A percentile compares a stretch with the other conserved stretches of the same genome.
These are phyloP conservation scores for Maudiozyma humilis DNA, from an alignment of 1,139 yeast genomes.

Conservation along the genomic window DNA sequence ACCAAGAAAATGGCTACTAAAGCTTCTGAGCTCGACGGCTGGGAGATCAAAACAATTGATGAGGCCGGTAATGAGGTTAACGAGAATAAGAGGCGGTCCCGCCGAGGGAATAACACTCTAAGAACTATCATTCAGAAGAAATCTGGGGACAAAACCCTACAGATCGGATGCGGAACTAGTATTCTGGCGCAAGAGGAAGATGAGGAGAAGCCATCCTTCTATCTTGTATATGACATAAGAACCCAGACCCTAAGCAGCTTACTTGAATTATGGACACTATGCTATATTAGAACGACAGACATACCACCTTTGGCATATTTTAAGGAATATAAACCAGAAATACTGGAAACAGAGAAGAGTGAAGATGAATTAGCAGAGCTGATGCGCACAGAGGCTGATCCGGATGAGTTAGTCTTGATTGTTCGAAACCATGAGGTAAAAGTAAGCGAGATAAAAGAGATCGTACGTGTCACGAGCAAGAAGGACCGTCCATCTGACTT, in stretches of 20 bases:
- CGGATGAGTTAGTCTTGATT: conserved; percentile 15
- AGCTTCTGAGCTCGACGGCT: conserved; percentile 21
- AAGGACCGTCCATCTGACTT: conserved; percentile 8
- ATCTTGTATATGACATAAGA: conserved; percentile 27
- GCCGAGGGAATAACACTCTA: conserved; percentile 19
- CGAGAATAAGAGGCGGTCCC: conserved; percentile 9
- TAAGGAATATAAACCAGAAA: conserved; percentile 11
- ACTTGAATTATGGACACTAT: conserved; percentile 27
- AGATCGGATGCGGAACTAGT: conserved; percentile 24
- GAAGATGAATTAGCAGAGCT: conserved; percentile 6
- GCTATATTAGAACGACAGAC: conserved; percentile 26
- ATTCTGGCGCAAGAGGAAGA: conserved; percentile 20
- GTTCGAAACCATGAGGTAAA: conserved; percentile 12
- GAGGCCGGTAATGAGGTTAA: conserved; percentile 20
- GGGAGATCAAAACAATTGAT: conserved; percentile 28
- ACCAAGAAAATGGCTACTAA: conserved; percentile 29
- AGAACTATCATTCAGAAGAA: conserved; percentile 12
- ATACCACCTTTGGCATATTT: conserved; percentile 18
- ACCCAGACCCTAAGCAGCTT: conserved; percentile 24
- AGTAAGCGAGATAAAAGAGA: conserved; percentile 9
- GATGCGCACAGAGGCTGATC: conserved; percentile 10
- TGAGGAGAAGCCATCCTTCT: conserved; percentile 7
- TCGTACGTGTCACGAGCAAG: conserved; percentile 8
- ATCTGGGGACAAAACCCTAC: conserved; percentile 13
- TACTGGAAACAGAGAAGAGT: conserved; percentile 5